Evolutionary conservation across 108 stramenopile genomes (phyloP).

Genomic region (Epithemia pelagica): DNA sequence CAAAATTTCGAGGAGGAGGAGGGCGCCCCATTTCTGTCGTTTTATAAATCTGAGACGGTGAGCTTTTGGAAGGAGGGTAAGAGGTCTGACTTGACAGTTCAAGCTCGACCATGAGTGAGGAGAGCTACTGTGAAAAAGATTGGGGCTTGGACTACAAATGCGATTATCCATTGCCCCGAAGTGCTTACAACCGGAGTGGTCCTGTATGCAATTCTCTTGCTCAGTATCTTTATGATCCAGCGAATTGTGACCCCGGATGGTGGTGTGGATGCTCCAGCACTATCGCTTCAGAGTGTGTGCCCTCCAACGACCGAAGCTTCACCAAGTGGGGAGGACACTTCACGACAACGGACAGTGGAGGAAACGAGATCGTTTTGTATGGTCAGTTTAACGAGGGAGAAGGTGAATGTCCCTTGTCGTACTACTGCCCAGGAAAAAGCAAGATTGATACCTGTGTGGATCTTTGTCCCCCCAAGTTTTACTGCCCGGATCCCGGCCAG

Average conservation of each 20-base stretch:
- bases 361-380: not conserved
- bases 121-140: not conserved
- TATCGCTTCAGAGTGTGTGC: not conserved
- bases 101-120: not conserved
- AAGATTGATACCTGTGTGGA: not conserved
- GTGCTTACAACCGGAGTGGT: not conserved
- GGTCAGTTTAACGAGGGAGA: not conserved
- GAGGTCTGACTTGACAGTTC: no score
- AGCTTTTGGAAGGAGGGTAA: no score
- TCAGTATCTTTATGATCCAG: slow-evolving; percentile 5
- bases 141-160: not conserved
- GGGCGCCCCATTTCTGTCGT: no score
- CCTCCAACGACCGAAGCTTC: not conserved
- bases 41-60: no score
- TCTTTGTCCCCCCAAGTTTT: not conserved
- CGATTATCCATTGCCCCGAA: not conserved
- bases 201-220: not conserved
- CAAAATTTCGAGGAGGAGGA: no score
- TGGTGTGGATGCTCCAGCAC: slow-evolving; percentile 14
- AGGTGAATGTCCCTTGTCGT: not conserved
- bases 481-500: slow-evolving; percentile 3
- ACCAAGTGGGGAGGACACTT: not conserved
- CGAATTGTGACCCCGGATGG: slow-evolving; percentile 8
- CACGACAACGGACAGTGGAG: not conserved
- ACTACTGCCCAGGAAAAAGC: slow-evolving; percentile 6